These are phyloP conservation scores for Thermothielavioides terrestris DNA, from an alignment of 495 filamentous ascomycete genomes.

Conservation along the genomic window DNA sequence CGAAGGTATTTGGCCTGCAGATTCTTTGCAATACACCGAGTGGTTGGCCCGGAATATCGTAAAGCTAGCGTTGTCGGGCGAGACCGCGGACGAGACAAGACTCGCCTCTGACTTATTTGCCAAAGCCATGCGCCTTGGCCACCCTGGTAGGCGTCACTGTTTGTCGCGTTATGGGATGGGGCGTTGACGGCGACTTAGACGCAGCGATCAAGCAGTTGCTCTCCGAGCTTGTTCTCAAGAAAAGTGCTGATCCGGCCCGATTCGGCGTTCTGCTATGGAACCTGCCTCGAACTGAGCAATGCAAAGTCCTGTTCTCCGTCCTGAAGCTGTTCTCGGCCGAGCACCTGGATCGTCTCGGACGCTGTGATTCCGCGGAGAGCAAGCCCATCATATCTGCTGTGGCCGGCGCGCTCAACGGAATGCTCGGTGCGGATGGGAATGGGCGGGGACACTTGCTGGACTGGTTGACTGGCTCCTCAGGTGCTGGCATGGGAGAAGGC, in stretches of 20 bases:
- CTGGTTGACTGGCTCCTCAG: constrained; percentile 59
- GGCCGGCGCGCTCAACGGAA: constrained; percentile 34
- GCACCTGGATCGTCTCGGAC: constrained; percentile 35
- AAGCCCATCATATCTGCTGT: constrained; percentile 36
- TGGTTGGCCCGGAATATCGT: constrained; percentile 70
- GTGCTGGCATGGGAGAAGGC: constrained; percentile 55
- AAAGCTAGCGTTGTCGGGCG: constrained; percentile 36
- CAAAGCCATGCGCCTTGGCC: constrained; percentile 62
- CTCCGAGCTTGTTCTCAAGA: constrained; percentile 35
- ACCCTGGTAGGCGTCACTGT: constrained; percentile 47
- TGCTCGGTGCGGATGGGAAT: constrained; percentile 30
- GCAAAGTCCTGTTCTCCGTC: constrained; percentile 47
- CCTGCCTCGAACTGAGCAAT: constrained; percentile 50
- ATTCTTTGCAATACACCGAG: constrained; percentile 51
- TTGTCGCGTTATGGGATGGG: neutral
- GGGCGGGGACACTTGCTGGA: constrained; percentile 48
- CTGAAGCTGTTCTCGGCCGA: constrained; percentile 52
- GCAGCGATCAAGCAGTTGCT: constrained; percentile 40
- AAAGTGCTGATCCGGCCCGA: constrained; percentile 17
- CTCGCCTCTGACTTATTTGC: constrained; percentile 52
- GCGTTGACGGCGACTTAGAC: neutral
- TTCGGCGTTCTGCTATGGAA: constrained; percentile 39
- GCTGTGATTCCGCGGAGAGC: constrained; percentile 24
- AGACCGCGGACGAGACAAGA: constrained; percentile 38
- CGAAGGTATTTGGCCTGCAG: constrained; percentile 52